Percentiles rank a stretch among this genome's conserved stretches.
Evolutionary conservation across 2,329 filamentous ascomycete genomes (phyloP).

Genomic region (Aspergillus spinulosporus): DNA sequence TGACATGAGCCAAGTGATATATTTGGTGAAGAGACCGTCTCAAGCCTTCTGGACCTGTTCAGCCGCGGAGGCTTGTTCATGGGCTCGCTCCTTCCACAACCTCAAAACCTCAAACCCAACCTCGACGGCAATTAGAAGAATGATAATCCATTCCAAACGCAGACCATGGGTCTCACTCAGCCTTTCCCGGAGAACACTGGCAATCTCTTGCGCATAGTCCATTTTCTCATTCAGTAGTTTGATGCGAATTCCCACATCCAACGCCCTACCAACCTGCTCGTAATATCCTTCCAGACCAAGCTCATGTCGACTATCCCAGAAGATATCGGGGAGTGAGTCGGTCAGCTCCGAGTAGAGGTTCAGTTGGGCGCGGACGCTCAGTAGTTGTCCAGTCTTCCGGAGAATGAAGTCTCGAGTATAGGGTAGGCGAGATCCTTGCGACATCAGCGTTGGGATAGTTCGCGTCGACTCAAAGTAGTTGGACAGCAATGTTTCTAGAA

Average conservation of each 20-base stretch:
- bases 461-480: conserved; percentile 86
- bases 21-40: not conserved
- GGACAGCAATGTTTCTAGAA: conserved; percentile 78
- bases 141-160: conserved; percentile 92
- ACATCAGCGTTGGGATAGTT: conserved; percentile 75
- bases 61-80: conserved; percentile 34
- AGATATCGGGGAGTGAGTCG: conserved; percentile 90
- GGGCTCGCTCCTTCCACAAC: conserved; percentile 63
- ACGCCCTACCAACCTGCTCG: conserved; percentile 82
- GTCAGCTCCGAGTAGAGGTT: conserved; percentile 98
- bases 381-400: conserved; percentile 87
- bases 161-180: conserved; percentile 88
- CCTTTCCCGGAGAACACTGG: conserved; percentile 81
- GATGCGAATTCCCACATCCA: conserved; percentile 90
- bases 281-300: conserved; percentile 92
- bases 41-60: not conserved
- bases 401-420: conserved; percentile 77
- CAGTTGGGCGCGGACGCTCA: conserved; percentile 84
- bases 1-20: not conserved
- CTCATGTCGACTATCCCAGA: conserved; percentile 91
- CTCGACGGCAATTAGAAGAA: conserved; percentile 87
- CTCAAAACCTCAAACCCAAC: conserved; percentile 81
- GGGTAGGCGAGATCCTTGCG: conserved; percentile 62
- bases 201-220: conserved; percentile 96
- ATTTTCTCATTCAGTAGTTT: conserved; percentile 93